phyloP scores from a whole-genome alignment of 306 rosid genomes.

The Acacia acuminata region DNA sequence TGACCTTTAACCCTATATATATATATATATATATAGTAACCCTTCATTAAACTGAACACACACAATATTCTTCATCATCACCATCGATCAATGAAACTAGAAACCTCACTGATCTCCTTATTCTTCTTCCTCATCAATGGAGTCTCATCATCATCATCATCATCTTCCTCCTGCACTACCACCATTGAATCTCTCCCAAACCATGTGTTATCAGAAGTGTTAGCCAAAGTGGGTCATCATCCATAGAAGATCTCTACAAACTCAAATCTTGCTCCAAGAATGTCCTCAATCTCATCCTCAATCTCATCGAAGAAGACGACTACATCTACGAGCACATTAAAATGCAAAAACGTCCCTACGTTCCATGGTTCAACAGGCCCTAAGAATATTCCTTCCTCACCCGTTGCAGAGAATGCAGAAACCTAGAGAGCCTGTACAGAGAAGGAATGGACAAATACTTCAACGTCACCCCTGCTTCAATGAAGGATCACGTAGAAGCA shows the following conservation, averaged over 20 bases:
- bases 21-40: neutral
- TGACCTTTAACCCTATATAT: no score
- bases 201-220: constrained; percentile 32
- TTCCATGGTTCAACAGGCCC: constrained; percentile 23
- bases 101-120: neutral
- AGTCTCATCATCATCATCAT: no score
- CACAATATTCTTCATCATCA: neutral
- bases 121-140: neutral
- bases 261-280: neutral
- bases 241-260: constrained; percentile 26
- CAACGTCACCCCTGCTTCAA: neutral
- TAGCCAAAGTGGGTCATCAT: constrained; percentile 27
- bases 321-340: constrained; percentile 30
- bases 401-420: constrained; percentile 29
- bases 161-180: no score
- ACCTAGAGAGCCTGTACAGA: constrained; percentile 33
- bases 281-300: no score
- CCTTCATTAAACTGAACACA: neutral
- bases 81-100: neutral
- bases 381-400: constrained; percentile 8
- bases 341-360: neutral
- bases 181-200: constrained; percentile 28
- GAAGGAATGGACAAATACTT: constrained; percentile 42
- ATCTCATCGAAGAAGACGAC: constrained; percentile 22
- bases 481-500: constrained; percentile 39